A percentile compares a stretch with the other conserved stretches of the same genome.
phyloP scores from a whole-genome alignment of 192 early-diverging fungal species.

The Dimargaris cristalligena region DNA sequence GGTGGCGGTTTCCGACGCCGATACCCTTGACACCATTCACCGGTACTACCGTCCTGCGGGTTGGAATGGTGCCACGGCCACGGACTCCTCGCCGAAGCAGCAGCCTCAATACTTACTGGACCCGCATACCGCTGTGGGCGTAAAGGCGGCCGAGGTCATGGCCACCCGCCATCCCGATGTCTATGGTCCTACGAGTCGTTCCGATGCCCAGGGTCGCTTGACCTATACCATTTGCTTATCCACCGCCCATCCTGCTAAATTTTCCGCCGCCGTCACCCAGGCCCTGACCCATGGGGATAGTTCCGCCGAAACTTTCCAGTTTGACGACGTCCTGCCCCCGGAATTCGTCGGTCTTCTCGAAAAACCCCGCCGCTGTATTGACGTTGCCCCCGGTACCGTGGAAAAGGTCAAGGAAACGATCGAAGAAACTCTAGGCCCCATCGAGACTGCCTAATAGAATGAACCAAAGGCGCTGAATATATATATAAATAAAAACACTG shows the following conservation, averaged over 20 bases:
- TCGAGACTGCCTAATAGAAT: too few relatives aligned
- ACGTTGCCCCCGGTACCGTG: constrained; percentile 30
- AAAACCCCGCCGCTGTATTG: constrained; percentile 43
- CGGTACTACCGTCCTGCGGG: constrained; percentile 45
- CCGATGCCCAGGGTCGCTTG: too few relatives aligned
- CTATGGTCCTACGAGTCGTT: too few relatives aligned
- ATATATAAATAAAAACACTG: too few relatives aligned
- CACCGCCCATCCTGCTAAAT: constrained; percentile 93
- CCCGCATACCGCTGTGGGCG: constrained; percentile 93
- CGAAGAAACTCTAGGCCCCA: constrained; percentile 16
- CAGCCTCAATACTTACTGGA: constrained; percentile 92
- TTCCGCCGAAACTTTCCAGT: constrained; percentile 24
- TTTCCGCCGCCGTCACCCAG: constrained; percentile 74
- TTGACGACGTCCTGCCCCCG: constrained; percentile 40
- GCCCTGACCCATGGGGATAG: constrained; percentile 44
- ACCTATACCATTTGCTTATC: constrained; percentile 49
- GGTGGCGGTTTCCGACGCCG: constrained; percentile 46
- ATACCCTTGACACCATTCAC: constrained; percentile 60
- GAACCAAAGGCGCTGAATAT: too few relatives aligned
- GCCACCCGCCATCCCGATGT: constrained; percentile 12
- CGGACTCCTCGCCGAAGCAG: constrained; percentile 18
- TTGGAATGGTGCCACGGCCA: constrained; percentile 26
- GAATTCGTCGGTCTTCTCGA: constrained; percentile 52
- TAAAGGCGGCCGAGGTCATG: constrained; percentile 57
- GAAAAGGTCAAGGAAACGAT: constrained; percentile 32